Percentiles rank a stretch among this genome's conserved stretches.
phyloP scores from a whole-genome alignment of 371 early-diverging fungal species.

The Apophysomyces ossiformis region DNA sequence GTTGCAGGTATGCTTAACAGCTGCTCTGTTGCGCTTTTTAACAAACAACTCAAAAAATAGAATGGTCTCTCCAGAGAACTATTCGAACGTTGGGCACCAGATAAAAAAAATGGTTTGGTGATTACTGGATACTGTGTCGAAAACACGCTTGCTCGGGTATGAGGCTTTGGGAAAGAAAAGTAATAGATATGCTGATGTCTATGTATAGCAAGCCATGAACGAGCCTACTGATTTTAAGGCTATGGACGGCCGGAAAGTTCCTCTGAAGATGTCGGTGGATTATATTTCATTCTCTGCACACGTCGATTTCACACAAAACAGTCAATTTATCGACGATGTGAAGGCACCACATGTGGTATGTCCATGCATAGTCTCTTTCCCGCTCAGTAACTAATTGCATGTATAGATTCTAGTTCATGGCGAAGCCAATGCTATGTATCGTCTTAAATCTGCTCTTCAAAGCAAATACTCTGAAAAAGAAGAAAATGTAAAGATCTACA shows the following conservation, averaged over 20 bases:
- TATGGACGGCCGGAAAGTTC: constrained; percentile 88
- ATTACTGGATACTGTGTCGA: constrained; percentile 99
- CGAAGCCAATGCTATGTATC: constrained; percentile 98
- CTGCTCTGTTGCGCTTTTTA: not conserved
- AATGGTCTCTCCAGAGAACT: constrained; percentile 98
- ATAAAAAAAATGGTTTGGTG: constrained; percentile 95
- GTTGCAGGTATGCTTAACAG: constrained; percentile 78
- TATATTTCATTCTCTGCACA: constrained; percentile 99
- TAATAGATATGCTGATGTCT: not conserved
- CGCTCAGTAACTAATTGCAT: not conserved
- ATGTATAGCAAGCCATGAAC: constrained; percentile 79
- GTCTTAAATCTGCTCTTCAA: constrained; percentile 90
- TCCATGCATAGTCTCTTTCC: not conserved
- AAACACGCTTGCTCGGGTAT: constrained; percentile 97
- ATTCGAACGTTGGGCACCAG: constrained; percentile 98
- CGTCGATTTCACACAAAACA: constrained; percentile 99
- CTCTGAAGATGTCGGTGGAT: constrained; percentile 91
- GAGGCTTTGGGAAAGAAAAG: not conserved
- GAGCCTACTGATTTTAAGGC: constrained; percentile 95
- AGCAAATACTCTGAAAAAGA: constrained; percentile 85
- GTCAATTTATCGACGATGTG: constrained; percentile 97
- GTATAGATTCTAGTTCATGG: constrained; percentile 96
- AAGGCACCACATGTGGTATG: constrained; percentile 92
- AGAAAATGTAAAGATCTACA: constrained; percentile 84
- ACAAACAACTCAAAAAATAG: constrained; percentile 31